Percentiles rank a stretch among this genome's conserved stretches.
Evolutionary conservation across 208 protist genomes (phyloP).

Genomic region (Acanthamoeba culbertsoni): DNA sequence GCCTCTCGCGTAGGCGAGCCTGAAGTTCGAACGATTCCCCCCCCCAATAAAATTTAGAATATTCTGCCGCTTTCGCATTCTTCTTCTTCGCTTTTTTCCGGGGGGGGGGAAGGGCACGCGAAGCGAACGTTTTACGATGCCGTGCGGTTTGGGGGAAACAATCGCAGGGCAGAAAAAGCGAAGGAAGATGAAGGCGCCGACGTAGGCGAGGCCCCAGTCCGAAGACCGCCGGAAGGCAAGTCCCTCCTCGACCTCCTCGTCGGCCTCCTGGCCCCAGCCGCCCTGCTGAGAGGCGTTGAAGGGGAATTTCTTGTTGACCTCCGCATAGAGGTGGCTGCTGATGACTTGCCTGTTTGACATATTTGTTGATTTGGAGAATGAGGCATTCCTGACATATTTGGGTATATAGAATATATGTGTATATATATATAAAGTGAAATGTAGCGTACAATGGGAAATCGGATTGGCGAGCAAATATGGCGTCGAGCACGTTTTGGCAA

Average conservation of each 20-base stretch:
- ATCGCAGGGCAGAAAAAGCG: constrained; percentile 60
- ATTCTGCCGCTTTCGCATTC: too few species aligned
- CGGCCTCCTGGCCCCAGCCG: not conserved
- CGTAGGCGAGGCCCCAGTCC: constrained; percentile 37
- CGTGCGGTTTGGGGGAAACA: not conserved
- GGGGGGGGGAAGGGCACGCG: not conserved
- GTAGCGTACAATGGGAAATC: constrained; percentile 14
- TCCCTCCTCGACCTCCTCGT: not conserved
- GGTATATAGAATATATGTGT: too few species aligned
- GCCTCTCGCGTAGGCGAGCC: constrained; percentile 19
- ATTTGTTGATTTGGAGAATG: too few species aligned
- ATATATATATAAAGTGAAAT: not conserved
- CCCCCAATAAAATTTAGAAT: too few species aligned
- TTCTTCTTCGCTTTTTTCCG: too few species aligned
- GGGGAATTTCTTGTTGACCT: constrained; percentile 19
- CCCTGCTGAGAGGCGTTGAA: not conserved
- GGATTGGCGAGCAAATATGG: not conserved
- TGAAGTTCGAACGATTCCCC: not conserved
- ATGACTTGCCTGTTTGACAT: constrained; percentile 25
- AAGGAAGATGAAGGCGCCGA: constrained; percentile 33
- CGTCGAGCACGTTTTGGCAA: constrained; percentile 2
- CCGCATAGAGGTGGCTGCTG: not conserved
- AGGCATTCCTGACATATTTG: too few species aligned
- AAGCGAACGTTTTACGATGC: not conserved
- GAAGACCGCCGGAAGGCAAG: not conserved